Evolutionary conservation across 176 grass and related monocot species (phyloP).

Genomic region (Avena eriantha): DNA sequence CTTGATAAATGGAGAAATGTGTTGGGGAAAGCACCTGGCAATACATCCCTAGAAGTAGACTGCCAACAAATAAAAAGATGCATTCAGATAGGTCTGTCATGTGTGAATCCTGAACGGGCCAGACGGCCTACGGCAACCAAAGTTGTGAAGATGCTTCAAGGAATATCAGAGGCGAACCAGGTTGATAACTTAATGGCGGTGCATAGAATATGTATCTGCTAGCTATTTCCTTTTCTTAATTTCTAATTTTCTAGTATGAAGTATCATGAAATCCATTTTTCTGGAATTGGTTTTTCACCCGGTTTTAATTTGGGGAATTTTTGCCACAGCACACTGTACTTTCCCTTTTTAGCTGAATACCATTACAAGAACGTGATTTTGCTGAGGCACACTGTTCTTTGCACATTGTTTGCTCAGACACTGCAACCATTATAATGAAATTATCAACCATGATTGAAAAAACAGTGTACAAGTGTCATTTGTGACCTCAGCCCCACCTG

Average conservation of each 20-base stretch:
- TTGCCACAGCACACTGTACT: no score
- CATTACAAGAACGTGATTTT: neutral
- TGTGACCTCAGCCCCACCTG: no score
- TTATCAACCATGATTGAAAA: neutral
- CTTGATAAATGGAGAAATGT: conserved; percentile 8
- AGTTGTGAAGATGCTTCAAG: neutral
- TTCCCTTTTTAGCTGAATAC: no score
- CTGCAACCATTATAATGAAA: neutral
- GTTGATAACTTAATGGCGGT: neutral
- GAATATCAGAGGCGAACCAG: neutral
- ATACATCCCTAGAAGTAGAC: neutral
- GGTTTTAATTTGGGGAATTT: no score
- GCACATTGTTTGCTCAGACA: neutral
- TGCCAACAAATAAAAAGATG: no score
- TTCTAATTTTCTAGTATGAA: no score
- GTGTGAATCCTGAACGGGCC: neutral
- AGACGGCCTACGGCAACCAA: neutral
- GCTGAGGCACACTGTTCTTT: neutral
- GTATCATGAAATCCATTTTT: no score
- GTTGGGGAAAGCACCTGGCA: neutral
- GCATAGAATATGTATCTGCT: neutral
- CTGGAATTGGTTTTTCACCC: no score
- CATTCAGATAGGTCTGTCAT: neutral
- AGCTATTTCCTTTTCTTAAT: no score
- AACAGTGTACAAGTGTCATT: no score